phyloP scores from a whole-genome alignment of 2,329 filamentous ascomycete species.

The Hymenoscyphus linearis region DNA sequence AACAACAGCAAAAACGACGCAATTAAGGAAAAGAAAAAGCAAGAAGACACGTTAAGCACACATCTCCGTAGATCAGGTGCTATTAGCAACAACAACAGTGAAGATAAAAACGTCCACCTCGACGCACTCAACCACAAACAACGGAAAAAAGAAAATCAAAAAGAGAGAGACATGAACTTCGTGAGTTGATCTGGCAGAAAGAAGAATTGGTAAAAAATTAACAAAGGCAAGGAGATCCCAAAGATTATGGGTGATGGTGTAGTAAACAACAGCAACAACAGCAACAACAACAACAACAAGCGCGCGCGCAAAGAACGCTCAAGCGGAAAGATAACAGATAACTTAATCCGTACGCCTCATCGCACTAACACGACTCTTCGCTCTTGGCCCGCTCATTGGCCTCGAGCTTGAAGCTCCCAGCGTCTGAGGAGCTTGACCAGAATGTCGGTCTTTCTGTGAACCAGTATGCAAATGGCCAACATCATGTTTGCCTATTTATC shows the following conservation, averaged over 20 bases:
- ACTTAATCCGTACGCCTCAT: slow-evolving; percentile 9
- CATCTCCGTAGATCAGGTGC: too few species aligned
- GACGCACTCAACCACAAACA: too few species aligned
- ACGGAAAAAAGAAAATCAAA: too few species aligned
- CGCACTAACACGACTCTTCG: slow-evolving; percentile 7
- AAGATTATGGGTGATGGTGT: slow-evolving; percentile 2
- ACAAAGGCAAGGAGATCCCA: slow-evolving; percentile 1
- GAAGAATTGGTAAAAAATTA: neutral
- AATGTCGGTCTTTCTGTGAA: slow-evolving; percentile 41
- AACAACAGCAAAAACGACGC: too few species aligned
- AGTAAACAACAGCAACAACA: too few species aligned
- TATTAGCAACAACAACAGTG: too few species aligned
- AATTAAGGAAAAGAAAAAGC: too few species aligned
- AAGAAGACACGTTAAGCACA: too few species aligned
- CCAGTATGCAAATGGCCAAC: slow-evolving; percentile 54
- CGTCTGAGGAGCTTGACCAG: slow-evolving; percentile 5
- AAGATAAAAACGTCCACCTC: too few species aligned
- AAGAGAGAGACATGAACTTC: slow-evolving; percentile 9
- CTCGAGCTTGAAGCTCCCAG: slow-evolving; percentile 17
- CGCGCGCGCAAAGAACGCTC: neutral
- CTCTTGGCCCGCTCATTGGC: slow-evolving; percentile 7
- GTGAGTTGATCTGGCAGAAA: neutral
- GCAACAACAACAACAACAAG: too few species aligned
- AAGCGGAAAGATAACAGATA: neutral
- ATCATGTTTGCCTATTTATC: slow-evolving; percentile 65